Percentiles rank a stretch among this genome's conserved stretches.
phyloP scores from a whole-genome alignment of 805 yeast species.

The Danielia reshetovae region DNA sequence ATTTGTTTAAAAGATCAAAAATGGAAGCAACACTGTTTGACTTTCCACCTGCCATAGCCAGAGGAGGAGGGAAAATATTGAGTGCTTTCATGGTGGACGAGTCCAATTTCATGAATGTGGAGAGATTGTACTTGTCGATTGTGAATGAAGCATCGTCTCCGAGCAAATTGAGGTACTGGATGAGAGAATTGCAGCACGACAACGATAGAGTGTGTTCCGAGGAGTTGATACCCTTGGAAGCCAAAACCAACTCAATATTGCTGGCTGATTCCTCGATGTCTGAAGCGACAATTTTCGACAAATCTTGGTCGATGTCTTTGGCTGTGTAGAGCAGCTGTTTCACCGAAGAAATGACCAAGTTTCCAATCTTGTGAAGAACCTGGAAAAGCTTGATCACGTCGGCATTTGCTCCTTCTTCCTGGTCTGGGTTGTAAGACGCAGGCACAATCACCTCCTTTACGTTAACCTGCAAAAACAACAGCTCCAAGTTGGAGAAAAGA shows the following conservation, averaged over 20 bases:
- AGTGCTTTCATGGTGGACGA: constrained; percentile 85
- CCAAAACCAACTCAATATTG: constrained; percentile 41
- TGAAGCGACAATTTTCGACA: constrained; percentile 57
- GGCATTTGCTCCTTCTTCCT: constrained; percentile 36
- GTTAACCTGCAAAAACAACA: constrained; percentile 82
- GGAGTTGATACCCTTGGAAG: constrained; percentile 49
- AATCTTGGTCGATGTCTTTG: constrained; percentile 74
- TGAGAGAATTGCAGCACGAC: constrained; percentile 62
- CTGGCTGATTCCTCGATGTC: constrained; percentile 26
- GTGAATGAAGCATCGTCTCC: constrained; percentile 46
- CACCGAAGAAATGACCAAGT: constrained; percentile 61
- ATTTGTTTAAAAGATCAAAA: constrained; percentile 80
- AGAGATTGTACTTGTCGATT: constrained; percentile 63
- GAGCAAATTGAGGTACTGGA: constrained; percentile 64
- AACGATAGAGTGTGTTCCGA: constrained; percentile 50
- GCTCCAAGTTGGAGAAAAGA: constrained; percentile 79
- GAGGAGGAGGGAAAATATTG: constrained; percentile 65
- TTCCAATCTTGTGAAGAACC: constrained; percentile 70
- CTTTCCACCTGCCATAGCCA: constrained; percentile 15
- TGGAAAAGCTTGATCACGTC: constrained; percentile 64
- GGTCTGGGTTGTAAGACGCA: constrained; percentile 31
- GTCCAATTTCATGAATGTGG: constrained; percentile 86
- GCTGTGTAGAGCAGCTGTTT: constrained; percentile 54
- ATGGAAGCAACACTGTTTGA: constrained; percentile 45
- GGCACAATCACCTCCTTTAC: constrained; percentile 79